Evolutionary conservation across 1,284 basidiomycete genomes (phyloP).

Genomic region (Rhodotorula sp.): DNA sequence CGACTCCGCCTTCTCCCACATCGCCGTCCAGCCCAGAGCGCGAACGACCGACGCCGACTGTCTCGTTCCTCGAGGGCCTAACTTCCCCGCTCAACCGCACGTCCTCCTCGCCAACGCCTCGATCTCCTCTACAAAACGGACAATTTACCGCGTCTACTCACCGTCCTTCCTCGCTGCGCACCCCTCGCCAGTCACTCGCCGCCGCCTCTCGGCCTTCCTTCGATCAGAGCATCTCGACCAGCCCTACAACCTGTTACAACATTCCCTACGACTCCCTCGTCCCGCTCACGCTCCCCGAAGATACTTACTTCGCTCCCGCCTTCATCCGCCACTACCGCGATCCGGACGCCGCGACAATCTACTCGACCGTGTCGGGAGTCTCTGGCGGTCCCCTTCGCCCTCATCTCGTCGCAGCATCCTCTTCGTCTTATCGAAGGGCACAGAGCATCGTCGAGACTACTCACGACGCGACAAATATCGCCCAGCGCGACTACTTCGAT

Average conservation of each 20-base stretch:
- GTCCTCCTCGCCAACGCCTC: conserved; percentile 24
- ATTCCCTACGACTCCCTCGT: conserved; percentile 80
- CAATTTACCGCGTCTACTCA: conserved; percentile 8
- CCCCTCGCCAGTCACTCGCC: conserved; percentile 15
- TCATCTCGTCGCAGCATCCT: conserved; percentile 5
- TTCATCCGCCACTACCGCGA: conserved; percentile 54
- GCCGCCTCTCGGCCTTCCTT: conserved; percentile 11
- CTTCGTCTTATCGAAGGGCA: conserved; percentile 19
- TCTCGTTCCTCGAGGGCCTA: conserved; percentile 36
- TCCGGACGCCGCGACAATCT: conserved; percentile 75
- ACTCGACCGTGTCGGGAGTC: conserved; percentile 65
- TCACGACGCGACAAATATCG: conserved; percentile 40
- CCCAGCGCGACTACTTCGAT: conserved; percentile 64
- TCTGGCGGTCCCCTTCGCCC: conserved; percentile 11
- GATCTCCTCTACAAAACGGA: background rate
- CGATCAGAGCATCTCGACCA: conserved; percentile 7
- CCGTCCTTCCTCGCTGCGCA: conserved; percentile 37
- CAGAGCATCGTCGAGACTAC: conserved; percentile 15
- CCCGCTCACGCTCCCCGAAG: conserved; percentile 71
- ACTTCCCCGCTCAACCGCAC: conserved; percentile 30
- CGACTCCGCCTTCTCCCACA: background rate
- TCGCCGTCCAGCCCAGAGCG: conserved; percentile 21
- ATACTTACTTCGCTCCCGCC: conserved; percentile 58
- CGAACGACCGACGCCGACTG: conserved; percentile 19
- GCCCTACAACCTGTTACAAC: conserved; percentile 58